A percentile compares a stretch with the other conserved stretches of the same genome.
phyloP scores from a whole-genome alignment of 2,329 filamentous ascomycete genomes.

The Fusarium azukiicola region DNA sequence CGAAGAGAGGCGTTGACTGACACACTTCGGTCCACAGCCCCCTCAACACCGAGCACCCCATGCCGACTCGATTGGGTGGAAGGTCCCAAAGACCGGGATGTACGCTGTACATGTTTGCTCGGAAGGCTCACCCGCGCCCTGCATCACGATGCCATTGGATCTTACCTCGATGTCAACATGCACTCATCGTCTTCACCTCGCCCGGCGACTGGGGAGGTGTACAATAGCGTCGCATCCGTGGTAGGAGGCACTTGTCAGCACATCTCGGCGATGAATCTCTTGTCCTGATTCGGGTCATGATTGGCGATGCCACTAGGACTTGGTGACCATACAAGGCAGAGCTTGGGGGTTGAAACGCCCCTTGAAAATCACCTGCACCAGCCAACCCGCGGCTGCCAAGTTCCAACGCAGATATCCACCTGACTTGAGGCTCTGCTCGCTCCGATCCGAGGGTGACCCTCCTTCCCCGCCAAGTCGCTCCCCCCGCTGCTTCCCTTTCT shows the following conservation, averaged over 20 bases:
- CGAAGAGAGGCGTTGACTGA: not conserved
- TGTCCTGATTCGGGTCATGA: not conserved
- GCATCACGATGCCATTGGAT: not conserved
- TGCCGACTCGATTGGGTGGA: not conserved
- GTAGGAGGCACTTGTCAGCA: not conserved
- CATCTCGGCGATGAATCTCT: not conserved
- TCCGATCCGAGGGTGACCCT: too few relatives aligned
- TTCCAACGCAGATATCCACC: not conserved
- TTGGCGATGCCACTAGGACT: not conserved
- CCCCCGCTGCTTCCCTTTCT: not conserved
- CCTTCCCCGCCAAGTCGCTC: not conserved
- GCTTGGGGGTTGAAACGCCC: not conserved
- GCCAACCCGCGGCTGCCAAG: not conserved
- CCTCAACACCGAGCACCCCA: not conserved
- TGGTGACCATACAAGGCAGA: not conserved
- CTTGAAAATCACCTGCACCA: not conserved
- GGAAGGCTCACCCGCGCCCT: not conserved
- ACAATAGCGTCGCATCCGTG: not conserved
- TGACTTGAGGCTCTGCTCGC: constrained; percentile 10
- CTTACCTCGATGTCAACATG: not conserved
- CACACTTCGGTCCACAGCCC: not conserved
- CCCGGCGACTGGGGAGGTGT: not conserved
- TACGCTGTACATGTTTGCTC: not conserved
- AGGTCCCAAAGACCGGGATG: not conserved
- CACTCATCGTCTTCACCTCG: not conserved